Evolutionary conservation across 192 early-diverging fungal genomes (phyloP).

Genomic region (Mortierella hygrophila): DNA sequence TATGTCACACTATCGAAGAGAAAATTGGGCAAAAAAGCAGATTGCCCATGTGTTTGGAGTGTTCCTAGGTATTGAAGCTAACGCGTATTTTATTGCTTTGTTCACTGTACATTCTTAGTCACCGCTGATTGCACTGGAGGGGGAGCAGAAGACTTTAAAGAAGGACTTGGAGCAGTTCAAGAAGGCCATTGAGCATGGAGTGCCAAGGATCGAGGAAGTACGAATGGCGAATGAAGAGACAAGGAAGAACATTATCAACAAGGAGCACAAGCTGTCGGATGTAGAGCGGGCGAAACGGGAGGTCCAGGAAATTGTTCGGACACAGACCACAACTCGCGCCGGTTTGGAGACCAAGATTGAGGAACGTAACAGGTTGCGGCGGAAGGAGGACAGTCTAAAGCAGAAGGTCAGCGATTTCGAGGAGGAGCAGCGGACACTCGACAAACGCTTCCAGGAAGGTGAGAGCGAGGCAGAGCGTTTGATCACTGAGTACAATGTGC

Average conservation of each 20-base stretch:
- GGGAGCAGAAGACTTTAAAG: constrained; percentile 54
- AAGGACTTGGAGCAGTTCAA: constrained; percentile 68
- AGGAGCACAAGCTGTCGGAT: constrained; percentile 19
- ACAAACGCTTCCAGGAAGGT: constrained; percentile 19
- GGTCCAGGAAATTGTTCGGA: constrained; percentile 31
- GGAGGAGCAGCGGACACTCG: constrained; percentile 20
- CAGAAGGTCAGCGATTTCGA: constrained; percentile 27
- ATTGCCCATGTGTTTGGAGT: not conserved
- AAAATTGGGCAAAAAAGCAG: not conserved
- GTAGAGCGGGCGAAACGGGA: constrained; percentile 32
- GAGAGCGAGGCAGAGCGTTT: constrained; percentile 35
- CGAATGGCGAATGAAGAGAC: constrained; percentile 30
- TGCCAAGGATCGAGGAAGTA: constrained; percentile 37
- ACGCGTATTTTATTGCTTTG: not conserved
- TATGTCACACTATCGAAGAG: not conserved
- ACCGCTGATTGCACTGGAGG: constrained; percentile 61
- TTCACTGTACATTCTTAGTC: constrained; percentile 51
- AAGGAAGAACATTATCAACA: constrained; percentile 7
- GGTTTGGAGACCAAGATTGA: constrained; percentile 41
- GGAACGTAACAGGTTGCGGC: constrained; percentile 35
- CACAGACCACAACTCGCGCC: constrained; percentile 41
- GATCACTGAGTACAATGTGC: constrained; percentile 38
- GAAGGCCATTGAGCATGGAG: constrained; percentile 25
- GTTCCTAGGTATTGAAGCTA: not conserved
- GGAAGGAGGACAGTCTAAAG: constrained; percentile 29